Percentiles rank a stretch among this genome's conserved stretches.
Evolutionary conservation across 2,329 filamentous ascomycete genomes (phyloP).

Genomic region (Sclerotinia minor): DNA sequence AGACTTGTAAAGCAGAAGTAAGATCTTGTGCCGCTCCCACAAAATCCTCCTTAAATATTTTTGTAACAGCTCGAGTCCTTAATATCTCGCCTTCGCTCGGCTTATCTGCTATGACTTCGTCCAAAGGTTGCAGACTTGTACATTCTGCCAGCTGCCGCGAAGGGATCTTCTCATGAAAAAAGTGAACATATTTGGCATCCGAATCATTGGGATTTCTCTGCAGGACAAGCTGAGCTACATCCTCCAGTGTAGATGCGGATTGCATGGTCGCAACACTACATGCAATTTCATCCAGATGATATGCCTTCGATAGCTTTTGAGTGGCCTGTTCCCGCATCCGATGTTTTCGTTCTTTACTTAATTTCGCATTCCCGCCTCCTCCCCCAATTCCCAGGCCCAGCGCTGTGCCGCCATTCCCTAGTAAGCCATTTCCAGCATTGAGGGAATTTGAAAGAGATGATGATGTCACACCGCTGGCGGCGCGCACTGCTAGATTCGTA

Average conservation of each 20-base stretch:
- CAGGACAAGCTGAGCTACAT: constrained; percentile 71
- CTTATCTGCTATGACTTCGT: constrained; percentile 64
- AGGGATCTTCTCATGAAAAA: constrained; percentile 89
- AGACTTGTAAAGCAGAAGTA: constrained; percentile 61
- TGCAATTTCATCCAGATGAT: constrained; percentile 79
- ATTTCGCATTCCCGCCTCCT: constrained; percentile 60
- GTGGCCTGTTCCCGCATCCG: constrained; percentile 79
- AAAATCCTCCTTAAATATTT: constrained; percentile 73
- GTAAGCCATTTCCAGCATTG: constrained; percentile 52
- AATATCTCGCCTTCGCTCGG: constrained; percentile 66
- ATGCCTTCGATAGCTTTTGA: constrained; percentile 74
- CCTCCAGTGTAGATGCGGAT: constrained; percentile 72
- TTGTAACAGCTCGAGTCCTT: constrained; percentile 72
- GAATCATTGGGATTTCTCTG: constrained; percentile 65
- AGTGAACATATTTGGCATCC: constrained; percentile 86
- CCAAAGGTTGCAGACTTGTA: constrained; percentile 65
- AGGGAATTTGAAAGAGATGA: constrained; percentile 59
- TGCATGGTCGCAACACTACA: constrained; percentile 84
- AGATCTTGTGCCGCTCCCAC: constrained; percentile 69
- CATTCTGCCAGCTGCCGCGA: constrained; percentile 70
- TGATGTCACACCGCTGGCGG: constrained; percentile 70
- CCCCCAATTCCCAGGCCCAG: constrained; percentile 58
- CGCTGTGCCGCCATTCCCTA: constrained; percentile 51
- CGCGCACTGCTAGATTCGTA: constrained; percentile 73
- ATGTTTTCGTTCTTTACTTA: constrained; percentile 75